These are phyloP conservation scores for Macrophomina pseudophaseolina DNA, from an alignment of 2,329 filamentous ascomycete species.

Conservation along the genomic window DNA sequence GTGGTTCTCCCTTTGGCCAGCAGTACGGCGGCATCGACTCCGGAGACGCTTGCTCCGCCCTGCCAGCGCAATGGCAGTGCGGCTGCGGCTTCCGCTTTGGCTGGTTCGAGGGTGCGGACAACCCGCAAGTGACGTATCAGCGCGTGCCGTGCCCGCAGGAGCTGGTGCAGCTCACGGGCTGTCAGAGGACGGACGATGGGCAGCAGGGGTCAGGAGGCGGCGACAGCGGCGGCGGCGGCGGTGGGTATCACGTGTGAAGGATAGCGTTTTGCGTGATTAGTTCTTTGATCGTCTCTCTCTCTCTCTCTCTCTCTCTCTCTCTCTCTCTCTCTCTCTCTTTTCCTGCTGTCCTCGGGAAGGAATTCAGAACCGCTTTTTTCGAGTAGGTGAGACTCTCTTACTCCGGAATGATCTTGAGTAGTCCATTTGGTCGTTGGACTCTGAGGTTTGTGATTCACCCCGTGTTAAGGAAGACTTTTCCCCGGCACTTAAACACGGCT, in stretches of 20 bases:
- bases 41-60: not conserved
- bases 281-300: too few relatives aligned
- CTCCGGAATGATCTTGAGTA: too few relatives aligned
- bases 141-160: not conserved
- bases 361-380: too few relatives aligned
- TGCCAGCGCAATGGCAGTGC: not conserved
- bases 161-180: not conserved
- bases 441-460: too few relatives aligned
- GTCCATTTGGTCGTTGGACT: too few relatives aligned
- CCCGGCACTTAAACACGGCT: too few relatives aligned
- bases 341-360: too few relatives aligned
- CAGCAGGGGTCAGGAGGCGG: conserved; percentile 26
- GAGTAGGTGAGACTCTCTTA: too few relatives aligned
- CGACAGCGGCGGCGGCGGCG: not conserved
- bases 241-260: not conserved
- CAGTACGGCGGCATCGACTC: not conserved
- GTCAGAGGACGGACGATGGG: not conserved
- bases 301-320: too few relatives aligned
- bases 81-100: not conserved
- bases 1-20: not conserved
- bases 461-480: too few relatives aligned
- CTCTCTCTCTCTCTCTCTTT: too few relatives aligned
- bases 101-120: not conserved
- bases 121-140: not conserved
- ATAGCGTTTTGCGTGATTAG: too few relatives aligned